Evolutionary conservation across 306 rosid species (phyloP), one percentile per base, ranked within the genome.

Genomic region (Trifolium fragiferum): DNA sequence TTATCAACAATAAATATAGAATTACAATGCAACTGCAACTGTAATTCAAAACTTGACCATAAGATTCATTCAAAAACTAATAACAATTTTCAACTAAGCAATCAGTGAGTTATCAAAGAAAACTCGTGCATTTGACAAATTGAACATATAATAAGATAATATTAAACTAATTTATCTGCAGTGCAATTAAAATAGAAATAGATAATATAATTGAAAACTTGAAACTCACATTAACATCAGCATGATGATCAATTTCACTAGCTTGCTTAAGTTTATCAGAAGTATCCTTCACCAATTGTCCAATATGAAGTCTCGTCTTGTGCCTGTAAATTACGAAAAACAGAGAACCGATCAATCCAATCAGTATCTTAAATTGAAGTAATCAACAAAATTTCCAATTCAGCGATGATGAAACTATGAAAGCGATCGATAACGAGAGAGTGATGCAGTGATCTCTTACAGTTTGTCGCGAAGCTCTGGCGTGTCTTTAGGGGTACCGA

Each of bases 401-500:
- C 23, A 68, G 7, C 27, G 1, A 50, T 33, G 30, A 50, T 6
- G 19, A 32, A n/a, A 35, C 8, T 35, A 33, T 5, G 37, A 30
- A 55, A 23, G 25, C 27, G 60, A 54, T 54, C 30, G 63, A 49
- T n/a, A 40, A 43, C 18, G 6, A 21, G 68, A 23, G 74, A 6
- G 44, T 21, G 35, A 27, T 38, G 32, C 3, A 65, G 51, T 40
- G 53, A 65, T 65, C 10, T 81, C 96, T 85, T 74, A 93, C 98
- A 93, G 91, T 87, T 91, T 93, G 9, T 93, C 96, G 21, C 98
- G 98, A 46, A 93, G 91, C 72, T 88, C 98, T 4, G 91, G 94
- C 38, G 98, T 93, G 82, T 93, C 98, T 72, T 91, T 93, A 0
- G 98, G 98, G 70, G 98, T 93, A n/a, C 98, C 98, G 68, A 93